phyloP scores from a whole-genome alignment of 2,329 filamentous ascomycete species.

The Pezicula radicicola region DNA sequence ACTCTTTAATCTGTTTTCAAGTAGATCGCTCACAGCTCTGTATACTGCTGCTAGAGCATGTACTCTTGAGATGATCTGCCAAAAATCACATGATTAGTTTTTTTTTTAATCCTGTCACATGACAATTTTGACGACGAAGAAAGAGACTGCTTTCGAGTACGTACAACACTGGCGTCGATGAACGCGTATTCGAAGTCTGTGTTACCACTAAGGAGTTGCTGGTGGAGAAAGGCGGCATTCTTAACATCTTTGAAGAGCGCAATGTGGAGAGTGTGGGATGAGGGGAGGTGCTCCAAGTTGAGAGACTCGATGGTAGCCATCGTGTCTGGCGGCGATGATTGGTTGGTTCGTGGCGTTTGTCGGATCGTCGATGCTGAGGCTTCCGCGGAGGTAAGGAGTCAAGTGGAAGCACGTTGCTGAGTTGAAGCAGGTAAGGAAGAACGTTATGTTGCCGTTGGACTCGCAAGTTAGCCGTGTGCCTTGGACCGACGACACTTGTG shows the following conservation, averaged over 20 bases:
- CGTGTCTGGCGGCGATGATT: slow-evolving; percentile 5
- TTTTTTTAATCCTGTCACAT: background rate
- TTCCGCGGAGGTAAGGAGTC: too few species aligned
- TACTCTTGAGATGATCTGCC: slow-evolving; percentile 41
- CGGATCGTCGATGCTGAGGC: background rate
- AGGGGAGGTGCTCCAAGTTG: slow-evolving; percentile 71
- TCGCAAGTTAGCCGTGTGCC: too few species aligned
- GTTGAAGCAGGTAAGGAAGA: too few species aligned
- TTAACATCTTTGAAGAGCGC: slow-evolving; percentile 72
- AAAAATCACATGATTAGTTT: slow-evolving; percentile 10
- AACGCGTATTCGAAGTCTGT: slow-evolving; percentile 89
- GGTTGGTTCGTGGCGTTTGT: background rate
- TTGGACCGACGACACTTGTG: too few species aligned
- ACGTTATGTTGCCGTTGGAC: too few species aligned
- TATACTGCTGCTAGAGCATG: slow-evolving; percentile 48
- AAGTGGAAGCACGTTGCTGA: too few species aligned
- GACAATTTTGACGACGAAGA: background rate
- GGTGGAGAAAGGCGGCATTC: slow-evolving; percentile 75
- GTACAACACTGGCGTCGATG: slow-evolving; percentile 77
- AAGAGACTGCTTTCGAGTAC: slow-evolving; percentile 20
- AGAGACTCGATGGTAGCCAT: slow-evolving; percentile 59
- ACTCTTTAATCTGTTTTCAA: slow-evolving; percentile 39
- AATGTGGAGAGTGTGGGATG: slow-evolving; percentile 64
- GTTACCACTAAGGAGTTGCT: slow-evolving; percentile 84
- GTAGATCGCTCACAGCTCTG: slow-evolving; percentile 44